Evolutionary conservation across 2,329 filamentous ascomycete species (phyloP), one percentile per base, ranked within the genome.

Genomic region (Aspergillus pseudonomiae): DNA sequence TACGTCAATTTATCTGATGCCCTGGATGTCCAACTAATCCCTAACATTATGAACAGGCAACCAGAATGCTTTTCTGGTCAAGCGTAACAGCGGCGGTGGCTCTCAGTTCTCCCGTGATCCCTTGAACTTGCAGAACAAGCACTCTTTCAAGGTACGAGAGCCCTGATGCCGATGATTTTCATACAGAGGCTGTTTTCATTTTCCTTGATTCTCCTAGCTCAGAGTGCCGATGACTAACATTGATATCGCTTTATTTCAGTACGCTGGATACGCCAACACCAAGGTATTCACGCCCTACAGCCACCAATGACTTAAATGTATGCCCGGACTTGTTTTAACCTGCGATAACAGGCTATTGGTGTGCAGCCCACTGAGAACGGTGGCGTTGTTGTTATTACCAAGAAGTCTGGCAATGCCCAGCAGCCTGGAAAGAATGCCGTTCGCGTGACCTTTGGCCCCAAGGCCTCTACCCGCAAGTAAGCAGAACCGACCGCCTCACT

Each of bases 51-150:
- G 57, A 65, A 71, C 78, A 97, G 94, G 93, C 84, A 84, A 84
- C 85, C 89, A 93, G 85, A 97, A 96, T 85, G 84, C 92, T 80
- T 97, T 86, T 88, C 90, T 97, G 80, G 91, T 94, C 81, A 97
- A 97, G 91, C 91, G 92, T 85, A 90, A 88, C 79, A 82, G 84
- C 75, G 86, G 85, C 77, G 93, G 92, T 78, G 91, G 92, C 80
- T 85, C 91, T 74, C 91, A 92, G 83, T 93, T 99, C 88, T 98
- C 94, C 74, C 91, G 91, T 75, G 94, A 98, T 80, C 92, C 94
- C 76, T 84, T 97, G 73, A 99, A 98, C 89, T 83, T 98, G 82
- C 86, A 84, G 81, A 98, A 97, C 90, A 85, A 90, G 83, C 91
- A 96, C 86, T 89, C 87, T 75, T 91, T 92, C 85, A 98, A 96